These are phyloP conservation scores for Penicillium sp. DNA, from an alignment of 2,329 filamentous ascomycete genomes.

Conservation along the genomic window DNA sequence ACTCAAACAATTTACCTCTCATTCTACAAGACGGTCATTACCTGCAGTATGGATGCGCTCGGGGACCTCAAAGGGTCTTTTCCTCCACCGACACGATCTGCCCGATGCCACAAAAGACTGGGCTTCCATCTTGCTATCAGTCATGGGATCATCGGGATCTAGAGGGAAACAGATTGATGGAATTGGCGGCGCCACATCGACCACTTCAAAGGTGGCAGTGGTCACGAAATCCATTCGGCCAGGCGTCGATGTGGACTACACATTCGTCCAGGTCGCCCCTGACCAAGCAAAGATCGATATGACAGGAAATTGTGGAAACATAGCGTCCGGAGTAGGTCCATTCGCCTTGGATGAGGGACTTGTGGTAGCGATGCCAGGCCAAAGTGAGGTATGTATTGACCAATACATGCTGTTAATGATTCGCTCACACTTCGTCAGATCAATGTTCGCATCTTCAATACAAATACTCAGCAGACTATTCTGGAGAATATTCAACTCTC, in stretches of 20 bases:
- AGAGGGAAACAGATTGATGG: slow-evolving; percentile 64
- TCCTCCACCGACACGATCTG: slow-evolving; percentile 38
- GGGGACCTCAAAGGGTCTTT: slow-evolving; percentile 44
- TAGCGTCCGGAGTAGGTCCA: slow-evolving; percentile 66
- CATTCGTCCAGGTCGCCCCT: slow-evolving; percentile 68
- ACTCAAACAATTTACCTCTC: background rate
- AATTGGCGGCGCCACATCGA: slow-evolving; percentile 67
- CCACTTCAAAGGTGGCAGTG: slow-evolving; percentile 68
- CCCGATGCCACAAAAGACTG: slow-evolving; percentile 28
- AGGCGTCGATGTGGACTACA: slow-evolving; percentile 63
- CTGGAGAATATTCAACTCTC: slow-evolving; percentile 57
- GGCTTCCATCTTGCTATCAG: slow-evolving; percentile 33
- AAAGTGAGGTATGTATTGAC: slow-evolving; percentile 23
- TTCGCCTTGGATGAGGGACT: slow-evolving; percentile 60
- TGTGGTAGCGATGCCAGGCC: slow-evolving; percentile 30
- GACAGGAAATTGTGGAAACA: slow-evolving; percentile 71
- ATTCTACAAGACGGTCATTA: slow-evolving; percentile 11
- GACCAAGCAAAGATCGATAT: slow-evolving; percentile 61
- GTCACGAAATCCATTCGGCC: slow-evolving; percentile 52
- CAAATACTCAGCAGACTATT: slow-evolving; percentile 66
- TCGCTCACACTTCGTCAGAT: slow-evolving; percentile 35
- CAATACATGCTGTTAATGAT: background rate
- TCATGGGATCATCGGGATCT: slow-evolving; percentile 31
- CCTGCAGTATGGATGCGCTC: slow-evolving; percentile 44
- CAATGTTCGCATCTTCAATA: slow-evolving; percentile 64